These are phyloP conservation scores for Parietaria judaica DNA, from an alignment of 306 rosid species.

Conservation along the genomic window DNA sequence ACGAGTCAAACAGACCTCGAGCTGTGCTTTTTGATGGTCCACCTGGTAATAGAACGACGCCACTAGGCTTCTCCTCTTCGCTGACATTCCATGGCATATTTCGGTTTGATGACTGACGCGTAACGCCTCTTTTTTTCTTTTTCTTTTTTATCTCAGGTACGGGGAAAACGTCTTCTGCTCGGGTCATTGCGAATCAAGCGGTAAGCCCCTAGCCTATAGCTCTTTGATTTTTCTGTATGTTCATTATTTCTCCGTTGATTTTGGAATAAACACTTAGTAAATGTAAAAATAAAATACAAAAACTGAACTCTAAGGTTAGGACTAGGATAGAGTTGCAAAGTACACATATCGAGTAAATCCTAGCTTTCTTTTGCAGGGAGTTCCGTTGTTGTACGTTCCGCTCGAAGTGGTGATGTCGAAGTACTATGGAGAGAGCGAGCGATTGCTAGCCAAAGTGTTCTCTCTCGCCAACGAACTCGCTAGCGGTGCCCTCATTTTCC, in stretches of 20 bases:
- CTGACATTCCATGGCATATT: too few species aligned
- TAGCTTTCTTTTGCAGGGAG: constrained; percentile 48
- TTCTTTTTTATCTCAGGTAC: constrained; percentile 52
- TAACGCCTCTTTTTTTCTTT: too few species aligned
- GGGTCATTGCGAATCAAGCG: constrained; percentile 85
- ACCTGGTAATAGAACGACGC: constrained; percentile 42
- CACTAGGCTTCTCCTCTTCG: too few species aligned
- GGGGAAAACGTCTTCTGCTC: constrained; percentile 93
- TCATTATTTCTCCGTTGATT: neutral
- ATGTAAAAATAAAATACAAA: neutral
- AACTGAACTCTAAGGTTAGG: neutral
- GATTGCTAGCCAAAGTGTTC: constrained; percentile 68
- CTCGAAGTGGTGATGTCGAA: constrained; percentile 82
- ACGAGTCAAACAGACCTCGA: constrained; percentile 84
- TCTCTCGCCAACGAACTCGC: constrained; percentile 70
- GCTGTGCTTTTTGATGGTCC: constrained; percentile 97
- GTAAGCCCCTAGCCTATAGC: constrained; percentile 36
- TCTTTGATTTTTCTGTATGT: constrained; percentile 5
- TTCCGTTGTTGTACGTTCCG: constrained; percentile 78
- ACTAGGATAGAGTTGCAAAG: neutral
- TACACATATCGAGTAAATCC: neutral
- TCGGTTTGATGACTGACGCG: too few species aligned
- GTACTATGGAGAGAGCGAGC: constrained; percentile 86
- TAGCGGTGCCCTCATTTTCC: constrained; percentile 74
- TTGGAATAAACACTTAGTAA: neutral